Evolutionary conservation across 2,329 filamentous ascomycete genomes (phyloP), one percentile per base, ranked within the genome.

Genomic region (Podosphaera leucotricha): DNA sequence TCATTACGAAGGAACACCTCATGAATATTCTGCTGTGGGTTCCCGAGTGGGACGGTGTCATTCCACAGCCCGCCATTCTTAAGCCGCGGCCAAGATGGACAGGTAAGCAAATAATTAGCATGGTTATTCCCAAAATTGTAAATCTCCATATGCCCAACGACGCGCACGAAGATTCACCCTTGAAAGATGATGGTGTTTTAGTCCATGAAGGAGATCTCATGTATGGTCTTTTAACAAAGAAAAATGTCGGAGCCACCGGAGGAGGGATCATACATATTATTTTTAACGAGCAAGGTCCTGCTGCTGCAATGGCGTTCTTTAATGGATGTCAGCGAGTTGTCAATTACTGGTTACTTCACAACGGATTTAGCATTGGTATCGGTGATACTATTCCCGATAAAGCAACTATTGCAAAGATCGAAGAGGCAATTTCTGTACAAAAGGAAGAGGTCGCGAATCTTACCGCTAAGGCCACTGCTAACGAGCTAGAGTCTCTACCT

Each of bases 1-100:
- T 98, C 64, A 64, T 98, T 47, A 80, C 75, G 46, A 86, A 87
- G 60, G 80, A 93, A 53, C 71, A 86, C 59, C 80, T 98, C 50
- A 95, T 94, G 85, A 92, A 94, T 60, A 72, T 92, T 53, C 79
- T 98, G 68, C 71, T 99, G 51, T 98, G 87, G 87, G 85, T 98
- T 44, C 90, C 90, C 18, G 79, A 86, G 45, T 98, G 92, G 92
- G 85, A 98, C 62, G 92, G 92, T 39, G 72, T 92, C 42, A 84
- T 98, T 53, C 90, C 90, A 5, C 75, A 78, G 30, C 90, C 90
- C 13, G 85, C 87, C n/a, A 93, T 99, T 50, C 57, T 92, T 50
- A 94, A 93, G 63, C 90, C 90, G 8, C 71, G 77, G 44, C 85
- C 90, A 37, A 77, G 85, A 53, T 99, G 90, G 90, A 95, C 87